phyloP scores from a whole-genome alignment of 306 rosid species.

The Senna tora region DNA sequence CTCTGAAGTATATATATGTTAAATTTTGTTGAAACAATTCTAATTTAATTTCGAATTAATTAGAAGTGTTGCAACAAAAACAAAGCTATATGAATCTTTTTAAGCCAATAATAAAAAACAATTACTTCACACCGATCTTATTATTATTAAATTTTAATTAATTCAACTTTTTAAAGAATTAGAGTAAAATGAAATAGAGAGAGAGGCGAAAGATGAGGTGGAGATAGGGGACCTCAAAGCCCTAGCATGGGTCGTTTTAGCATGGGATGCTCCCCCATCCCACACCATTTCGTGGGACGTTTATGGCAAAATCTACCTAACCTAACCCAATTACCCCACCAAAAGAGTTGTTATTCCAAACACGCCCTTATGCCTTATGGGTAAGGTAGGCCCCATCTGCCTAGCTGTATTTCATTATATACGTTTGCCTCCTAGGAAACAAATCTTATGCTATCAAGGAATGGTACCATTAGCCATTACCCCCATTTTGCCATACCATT shows the following conservation, averaged over 20 bases:
- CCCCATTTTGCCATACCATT: neutral
- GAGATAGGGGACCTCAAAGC: conserved; percentile 46
- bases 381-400: conserved; percentile 38
- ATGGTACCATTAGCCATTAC: neutral
- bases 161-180: neutral
- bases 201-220: conserved; percentile 28
- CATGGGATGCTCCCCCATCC: conserved; percentile 61
- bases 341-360: conserved; percentile 44
- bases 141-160: too few relatives aligned
- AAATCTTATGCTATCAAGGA: conserved; percentile 19
- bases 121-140: too few relatives aligned
- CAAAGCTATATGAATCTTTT: too few relatives aligned
- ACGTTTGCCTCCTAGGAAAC: conserved; percentile 59
- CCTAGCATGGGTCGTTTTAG: conserved; percentile 58
- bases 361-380: conserved; percentile 50
- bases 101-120: too few relatives aligned
- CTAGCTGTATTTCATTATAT: conserved; percentile 47
- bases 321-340: conserved; percentile 43
- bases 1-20: too few relatives aligned
- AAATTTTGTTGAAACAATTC: too few relatives aligned
- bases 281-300: conserved; percentile 38
- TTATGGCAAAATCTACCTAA: conserved; percentile 44
- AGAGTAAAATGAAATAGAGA: conserved; percentile 9
- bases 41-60: too few relatives aligned
- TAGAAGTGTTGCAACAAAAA: too few relatives aligned